These are phyloP conservation scores for Arachnomyces sp. DNA, from an alignment of 2,329 filamentous ascomycete species.

Conservation along the genomic window DNA sequence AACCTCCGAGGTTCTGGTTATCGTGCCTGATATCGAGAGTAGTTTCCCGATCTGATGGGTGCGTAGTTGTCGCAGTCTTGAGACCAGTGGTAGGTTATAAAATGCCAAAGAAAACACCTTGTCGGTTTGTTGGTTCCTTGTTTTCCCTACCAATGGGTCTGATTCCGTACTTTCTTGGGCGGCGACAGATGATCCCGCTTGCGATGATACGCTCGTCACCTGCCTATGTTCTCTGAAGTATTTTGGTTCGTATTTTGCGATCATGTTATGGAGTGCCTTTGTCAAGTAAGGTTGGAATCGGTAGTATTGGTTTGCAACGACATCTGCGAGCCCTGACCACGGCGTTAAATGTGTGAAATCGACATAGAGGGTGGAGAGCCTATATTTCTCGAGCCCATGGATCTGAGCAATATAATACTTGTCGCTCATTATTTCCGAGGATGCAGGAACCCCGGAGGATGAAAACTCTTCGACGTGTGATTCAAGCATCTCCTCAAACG, in stretches of 20 bases:
- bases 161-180: conserved; percentile 51
- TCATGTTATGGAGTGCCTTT: conserved; percentile 80
- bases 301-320: conserved; percentile 86
- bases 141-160: conserved; percentile 58
- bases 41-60: conserved; percentile 88
- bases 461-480: conserved; percentile 51
- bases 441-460: conserved; percentile 46
- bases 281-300: conserved; percentile 89
- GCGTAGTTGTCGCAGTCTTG: conserved; percentile 74
- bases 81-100: conserved; percentile 85
- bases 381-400: conserved; percentile 53
- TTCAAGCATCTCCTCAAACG: conserved; percentile 59
- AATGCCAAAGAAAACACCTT: conserved; percentile 91
- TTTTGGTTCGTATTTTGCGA: conserved; percentile 85
- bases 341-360: conserved; percentile 70
- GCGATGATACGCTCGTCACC: conserved; percentile 60
- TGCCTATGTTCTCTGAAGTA: conserved; percentile 93
- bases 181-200: conserved; percentile 57
- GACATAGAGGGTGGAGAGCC: conserved; percentile 59
- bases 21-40: conserved; percentile 91
- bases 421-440: conserved; percentile 50
- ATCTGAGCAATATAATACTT: conserved; percentile 63
- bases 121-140: conserved; percentile 89
- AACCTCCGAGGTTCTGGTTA: conserved; percentile 94
- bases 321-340: conserved; percentile 71